Evolutionary conservation across 2,329 filamentous ascomycete species (phyloP), one percentile per base, ranked within the genome.

Genomic region (Trichoderma sp.): DNA sequence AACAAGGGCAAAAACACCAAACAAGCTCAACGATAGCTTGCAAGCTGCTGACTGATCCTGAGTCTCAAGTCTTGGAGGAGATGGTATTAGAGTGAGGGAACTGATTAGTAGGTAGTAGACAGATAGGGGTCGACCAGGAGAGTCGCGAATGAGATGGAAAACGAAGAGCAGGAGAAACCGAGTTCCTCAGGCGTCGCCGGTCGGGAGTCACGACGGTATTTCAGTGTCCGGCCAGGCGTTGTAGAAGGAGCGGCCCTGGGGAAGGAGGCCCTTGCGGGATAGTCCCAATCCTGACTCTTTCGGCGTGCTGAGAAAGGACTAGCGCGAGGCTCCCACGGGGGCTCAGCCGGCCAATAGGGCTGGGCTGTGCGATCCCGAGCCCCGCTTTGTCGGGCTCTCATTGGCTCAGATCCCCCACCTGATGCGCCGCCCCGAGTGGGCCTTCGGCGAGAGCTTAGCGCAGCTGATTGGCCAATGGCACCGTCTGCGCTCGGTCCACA

Each of bases 241-340:
- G 55, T 24, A 41, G 21, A 58, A 54, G 64, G 60, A 66, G 48
- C 47, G 56, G 48, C 63, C 41, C 28, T 44, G 47, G 48, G 34
- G 34, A 54, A 34, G 34, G 62, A 65, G 54, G 65, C 63, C 47
- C 57, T 63, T 64, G 66, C 58, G 68, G 67, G 70, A 74, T 70
- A 43, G 73, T 73, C 75, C 71, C 72, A 74, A 69, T 70, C 71
- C 74, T 76, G 76, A 78, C 75, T 78, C 77, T 72, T 79, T 80
- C 78, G 78, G 78, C 78, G 78, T 79, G 78, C 77, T 78, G 71
- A 70, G 77, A 72, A 63, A 66, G 78, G 78, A 44, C 67, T 78
- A 77, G 78, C 72, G 74, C 57, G 3, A 41, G 44, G 14, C 30
- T 63, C 65, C 65, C 64, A 65, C 52, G 50, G 48, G 19, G 54